These are phyloP conservation scores for Corylus avellana DNA, from an alignment of 306 rosid species.

Conservation along the genomic window DNA sequence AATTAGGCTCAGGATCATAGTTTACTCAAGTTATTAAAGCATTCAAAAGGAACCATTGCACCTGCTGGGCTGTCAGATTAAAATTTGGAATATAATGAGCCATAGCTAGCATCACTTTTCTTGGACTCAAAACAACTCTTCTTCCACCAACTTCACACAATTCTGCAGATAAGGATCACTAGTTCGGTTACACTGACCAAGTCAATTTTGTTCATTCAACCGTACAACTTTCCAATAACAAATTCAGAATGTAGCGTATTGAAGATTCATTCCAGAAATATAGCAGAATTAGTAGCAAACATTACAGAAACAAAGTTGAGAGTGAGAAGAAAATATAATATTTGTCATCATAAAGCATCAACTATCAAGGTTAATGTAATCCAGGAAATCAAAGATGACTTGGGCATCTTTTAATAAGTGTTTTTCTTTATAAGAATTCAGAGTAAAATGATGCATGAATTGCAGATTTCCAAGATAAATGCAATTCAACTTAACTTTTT, in stretches of 20 bases:
- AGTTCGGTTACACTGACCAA: slow-evolving; percentile 6
- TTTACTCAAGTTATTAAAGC: slow-evolving; percentile 6
- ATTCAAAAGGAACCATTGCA: slow-evolving; percentile 23
- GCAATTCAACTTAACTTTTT: background rate
- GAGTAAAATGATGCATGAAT: background rate
- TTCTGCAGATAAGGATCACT: slow-evolving; percentile 44
- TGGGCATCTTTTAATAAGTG: background rate
- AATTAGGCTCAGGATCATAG: slow-evolving; percentile 24
- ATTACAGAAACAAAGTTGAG: background rate
- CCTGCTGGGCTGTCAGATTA: slow-evolving; percentile 86
- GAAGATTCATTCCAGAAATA: background rate
- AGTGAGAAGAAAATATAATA: background rate
- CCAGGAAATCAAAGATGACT: background rate
- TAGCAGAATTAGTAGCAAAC: background rate
- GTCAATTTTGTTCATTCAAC: slow-evolving; percentile 2
- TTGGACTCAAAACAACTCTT: slow-evolving; percentile 59
- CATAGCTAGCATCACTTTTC: slow-evolving; percentile 66
- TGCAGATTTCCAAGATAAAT: background rate
- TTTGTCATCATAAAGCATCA: background rate
- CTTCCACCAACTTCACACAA: slow-evolving; percentile 43
- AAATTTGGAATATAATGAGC: slow-evolving; percentile 67
- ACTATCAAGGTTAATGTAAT: background rate
- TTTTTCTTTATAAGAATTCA: background rate
- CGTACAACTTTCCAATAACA: background rate
- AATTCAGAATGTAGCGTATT: background rate